phyloP scores from a whole-genome alignment of 2,329 filamentous ascomycete genomes.

The Claviceps pusilla region DNA sequence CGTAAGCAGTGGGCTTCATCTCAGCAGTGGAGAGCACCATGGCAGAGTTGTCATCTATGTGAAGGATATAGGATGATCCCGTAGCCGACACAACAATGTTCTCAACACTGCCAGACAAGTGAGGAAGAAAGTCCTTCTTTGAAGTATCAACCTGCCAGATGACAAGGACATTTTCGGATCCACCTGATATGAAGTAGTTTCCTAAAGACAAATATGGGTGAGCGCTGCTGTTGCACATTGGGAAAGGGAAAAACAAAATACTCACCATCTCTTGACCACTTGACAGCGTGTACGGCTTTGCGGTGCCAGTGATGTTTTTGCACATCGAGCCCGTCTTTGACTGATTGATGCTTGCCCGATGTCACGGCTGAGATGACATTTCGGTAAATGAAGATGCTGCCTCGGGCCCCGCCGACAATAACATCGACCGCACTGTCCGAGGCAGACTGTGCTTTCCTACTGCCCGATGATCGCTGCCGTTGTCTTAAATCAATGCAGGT shows the following conservation, averaged over 20 bases:
- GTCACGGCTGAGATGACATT: constrained; percentile 50
- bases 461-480: constrained; percentile 10
- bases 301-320: constrained; percentile 85
- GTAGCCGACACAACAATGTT: constrained; percentile 67
- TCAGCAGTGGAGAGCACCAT: constrained; percentile 86
- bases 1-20: constrained; percentile 67
- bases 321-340: constrained; percentile 36
- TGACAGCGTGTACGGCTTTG: constrained; percentile 64
- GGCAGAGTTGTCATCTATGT: constrained; percentile 80
- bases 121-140: constrained; percentile 71
- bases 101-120: constrained; percentile 73
- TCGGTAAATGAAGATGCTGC: constrained; percentile 68
- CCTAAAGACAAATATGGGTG: constrained; percentile 32
- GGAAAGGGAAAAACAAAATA: not conserved
- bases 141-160: constrained; percentile 88
- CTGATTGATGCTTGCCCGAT: constrained; percentile 22
- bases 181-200: constrained; percentile 88
- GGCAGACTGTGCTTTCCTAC: constrained; percentile 13
- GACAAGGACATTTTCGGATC: constrained; percentile 74
- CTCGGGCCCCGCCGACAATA: constrained; percentile 60
- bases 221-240: constrained; percentile 11
- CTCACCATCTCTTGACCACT: constrained; percentile 82
- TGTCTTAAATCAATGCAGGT: constrained; percentile 50
- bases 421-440: constrained; percentile 46
- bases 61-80: constrained; percentile 69